phyloP scores from a whole-genome alignment of 495 filamentous ascomycete genomes.

The Podospora pseudopauciseta region DNA sequence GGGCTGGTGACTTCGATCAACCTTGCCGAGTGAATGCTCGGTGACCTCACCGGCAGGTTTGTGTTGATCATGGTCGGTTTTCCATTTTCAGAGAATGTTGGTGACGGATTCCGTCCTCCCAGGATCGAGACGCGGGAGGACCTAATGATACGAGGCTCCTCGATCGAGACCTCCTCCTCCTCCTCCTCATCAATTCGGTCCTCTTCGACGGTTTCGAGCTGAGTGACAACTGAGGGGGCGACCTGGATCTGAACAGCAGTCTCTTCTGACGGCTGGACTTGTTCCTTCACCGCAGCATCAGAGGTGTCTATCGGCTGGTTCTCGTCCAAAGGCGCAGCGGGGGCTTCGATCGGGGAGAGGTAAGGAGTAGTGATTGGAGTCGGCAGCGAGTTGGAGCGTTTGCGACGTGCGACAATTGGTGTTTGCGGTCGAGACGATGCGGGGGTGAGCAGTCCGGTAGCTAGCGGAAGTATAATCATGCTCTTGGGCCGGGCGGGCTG shows the following conservation, averaged over 20 bases:
- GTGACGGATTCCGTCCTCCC: slow-evolving; percentile 39
- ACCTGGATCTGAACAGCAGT: neutral
- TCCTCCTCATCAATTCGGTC: slow-evolving; percentile 29
- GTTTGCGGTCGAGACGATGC: slow-evolving; percentile 32
- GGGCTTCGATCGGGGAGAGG: slow-evolving; percentile 15
- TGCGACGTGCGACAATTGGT: slow-evolving; percentile 36
- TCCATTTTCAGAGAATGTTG: slow-evolving; percentile 38
- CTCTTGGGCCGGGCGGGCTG: slow-evolving; percentile 55
- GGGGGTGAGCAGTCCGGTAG: slow-evolving; percentile 29
- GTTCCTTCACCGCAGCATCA: neutral
- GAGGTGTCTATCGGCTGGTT: neutral
- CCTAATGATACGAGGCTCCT: slow-evolving; percentile 53
- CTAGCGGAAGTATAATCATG: slow-evolving; percentile 46
- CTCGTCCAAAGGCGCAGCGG: neutral
- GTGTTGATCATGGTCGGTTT: slow-evolving; percentile 38
- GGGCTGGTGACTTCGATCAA: slow-evolving; percentile 52
- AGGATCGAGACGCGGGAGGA: slow-evolving; percentile 54
- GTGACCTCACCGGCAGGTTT: slow-evolving; percentile 41
- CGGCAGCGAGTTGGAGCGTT: slow-evolving; percentile 55
- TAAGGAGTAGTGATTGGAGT: slow-evolving; percentile 31
- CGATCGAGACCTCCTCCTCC: slow-evolving; percentile 42
- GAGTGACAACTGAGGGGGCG: neutral
- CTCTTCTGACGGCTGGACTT: neutral
- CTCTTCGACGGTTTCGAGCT: slow-evolving; percentile 27
- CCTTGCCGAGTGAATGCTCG: slow-evolving; percentile 50